Conservation (phyloP, 1,139 yeast genomes). For the Suhomyces bokatorum region DNA sequence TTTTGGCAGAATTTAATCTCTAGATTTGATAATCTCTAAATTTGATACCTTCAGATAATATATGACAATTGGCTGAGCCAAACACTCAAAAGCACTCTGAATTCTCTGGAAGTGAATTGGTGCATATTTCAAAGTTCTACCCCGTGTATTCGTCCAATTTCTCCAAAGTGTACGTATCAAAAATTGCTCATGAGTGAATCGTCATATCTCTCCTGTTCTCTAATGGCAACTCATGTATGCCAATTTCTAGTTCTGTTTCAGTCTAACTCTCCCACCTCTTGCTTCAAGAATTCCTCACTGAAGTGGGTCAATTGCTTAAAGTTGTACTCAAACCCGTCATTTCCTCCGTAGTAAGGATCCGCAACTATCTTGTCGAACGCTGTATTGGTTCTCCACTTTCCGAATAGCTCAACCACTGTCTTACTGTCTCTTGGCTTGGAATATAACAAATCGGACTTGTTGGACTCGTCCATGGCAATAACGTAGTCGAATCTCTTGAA, state of each 20-base stretch:
- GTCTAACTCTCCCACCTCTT: conserved; percentile 36
- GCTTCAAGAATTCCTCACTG: conserved; percentile 60
- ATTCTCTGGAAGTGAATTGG: too few relatives aligned
- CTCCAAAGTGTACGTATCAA: too few relatives aligned
- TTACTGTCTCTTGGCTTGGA: conserved; percentile 57
- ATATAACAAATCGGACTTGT: conserved; percentile 57
- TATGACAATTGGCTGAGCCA: too few relatives aligned
- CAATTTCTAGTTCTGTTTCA: not conserved
- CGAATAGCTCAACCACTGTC: conserved; percentile 65
- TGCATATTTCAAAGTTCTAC: too few relatives aligned
- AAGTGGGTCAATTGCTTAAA: conserved; percentile 75
- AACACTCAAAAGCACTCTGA: too few relatives aligned
- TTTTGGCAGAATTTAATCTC: too few relatives aligned
- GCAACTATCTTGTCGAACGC: conserved; percentile 60
- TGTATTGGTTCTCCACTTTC: conserved; percentile 64
- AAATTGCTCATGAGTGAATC: too few relatives aligned
- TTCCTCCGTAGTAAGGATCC: conserved; percentile 93
- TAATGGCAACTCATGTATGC: not conserved
- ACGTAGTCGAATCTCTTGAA: conserved; percentile 77
- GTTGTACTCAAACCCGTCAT: conserved; percentile 76
- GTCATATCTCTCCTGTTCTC: too few relatives aligned
- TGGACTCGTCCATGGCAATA: conserved; percentile 80
- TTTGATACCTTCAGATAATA: too few relatives aligned
- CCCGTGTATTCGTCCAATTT: too few relatives aligned
- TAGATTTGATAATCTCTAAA: too few relatives aligned